These are phyloP conservation scores for Solanum habrochaites DNA, from an alignment of 257 asterid species.

Conservation along the genomic window DNA sequence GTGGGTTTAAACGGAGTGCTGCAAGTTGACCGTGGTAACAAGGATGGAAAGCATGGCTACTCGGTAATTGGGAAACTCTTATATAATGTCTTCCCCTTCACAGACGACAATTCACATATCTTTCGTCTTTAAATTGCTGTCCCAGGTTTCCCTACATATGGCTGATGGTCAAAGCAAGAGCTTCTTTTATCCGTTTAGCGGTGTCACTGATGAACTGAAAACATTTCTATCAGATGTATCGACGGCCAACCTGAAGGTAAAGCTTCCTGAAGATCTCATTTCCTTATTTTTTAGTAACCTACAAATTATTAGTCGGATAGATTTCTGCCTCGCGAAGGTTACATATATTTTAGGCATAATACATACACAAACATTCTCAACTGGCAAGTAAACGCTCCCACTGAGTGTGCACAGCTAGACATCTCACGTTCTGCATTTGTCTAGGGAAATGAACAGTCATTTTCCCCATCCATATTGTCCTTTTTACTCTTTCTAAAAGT, in stretches of 20 bases:
- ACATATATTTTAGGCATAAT: not conserved
- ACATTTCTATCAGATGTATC: slow-evolving; percentile 69
- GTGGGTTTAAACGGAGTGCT: slow-evolving; percentile 86
- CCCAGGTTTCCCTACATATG: slow-evolving; percentile 30
- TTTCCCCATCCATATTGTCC: not conserved
- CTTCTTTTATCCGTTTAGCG: slow-evolving; percentile 55
- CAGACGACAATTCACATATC: not conserved
- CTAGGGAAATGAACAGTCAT: not conserved
- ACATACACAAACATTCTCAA: not conserved
- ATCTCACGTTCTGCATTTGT: not conserved
- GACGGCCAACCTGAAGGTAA: slow-evolving; percentile 48
- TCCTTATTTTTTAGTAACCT: not conserved
- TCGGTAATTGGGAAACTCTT: slow-evolving; percentile 20
- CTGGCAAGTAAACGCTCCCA: not conserved
- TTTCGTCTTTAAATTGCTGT: not conserved
- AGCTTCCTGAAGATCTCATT: not conserved
- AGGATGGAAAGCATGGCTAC: slow-evolving; percentile 84
- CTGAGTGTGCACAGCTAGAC: not conserved
- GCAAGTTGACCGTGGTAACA: slow-evolving; percentile 71
- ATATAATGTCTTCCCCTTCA: not conserved
- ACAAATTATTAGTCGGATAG: not conserved
- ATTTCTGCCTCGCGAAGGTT: not conserved
- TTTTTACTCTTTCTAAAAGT: not conserved
- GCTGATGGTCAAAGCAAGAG: slow-evolving; percentile 55
- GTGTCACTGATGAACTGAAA: slow-evolving; percentile 79